Evolutionary conservation across 1,139 yeast species (phyloP), one percentile per base, ranked within the genome.

Genomic region (Sugiyamaella japonica): DNA sequence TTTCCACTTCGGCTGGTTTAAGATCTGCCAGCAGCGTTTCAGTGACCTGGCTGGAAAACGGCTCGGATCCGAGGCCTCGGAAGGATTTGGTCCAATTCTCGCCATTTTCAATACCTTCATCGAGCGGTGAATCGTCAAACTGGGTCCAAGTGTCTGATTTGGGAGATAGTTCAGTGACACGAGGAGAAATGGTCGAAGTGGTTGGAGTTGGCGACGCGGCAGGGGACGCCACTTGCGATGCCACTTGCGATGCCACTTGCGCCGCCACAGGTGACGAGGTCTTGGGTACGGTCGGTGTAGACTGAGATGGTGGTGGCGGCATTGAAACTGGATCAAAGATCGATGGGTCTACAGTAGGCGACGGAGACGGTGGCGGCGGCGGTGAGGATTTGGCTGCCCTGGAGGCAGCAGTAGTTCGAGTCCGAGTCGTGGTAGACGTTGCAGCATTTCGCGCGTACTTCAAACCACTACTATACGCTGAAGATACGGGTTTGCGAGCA

Each of bases 1-100:
- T 86, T 69, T 93, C 99, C 52, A 93, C 84, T 63, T 93, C 98
- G 31, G 77, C 79, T 5, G 81, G 77, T 1, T 77, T 78, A 17
- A 93, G 67, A 0, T 85, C 82, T 1, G 85, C 81, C 49, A 83
- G 69, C 15, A 93, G 73, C 7, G 82, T 76, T 29, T 81, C 80
- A 52, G 82, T 84, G 0, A 84, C 77, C 50, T 82, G 83, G 13
- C 73, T 75, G 2, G 85, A 72, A 65, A 93, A 93, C 0, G 97
- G 86, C 29, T 78, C 81, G 1, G 83, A 75, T 1, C 97, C 97
- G 31, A 93, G 74, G 0, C 99, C 99, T 17, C 62, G 58, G 48
- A 65, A 68, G 39, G 68, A 64, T 37, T 58, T 59, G 10, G 69
- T 61, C 71, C 71, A 67, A 51, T 67, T 59, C 52, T 63, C 66